Conservation (phyloP, 805 yeast genomes). For the Ogataea minuta region DNA sequence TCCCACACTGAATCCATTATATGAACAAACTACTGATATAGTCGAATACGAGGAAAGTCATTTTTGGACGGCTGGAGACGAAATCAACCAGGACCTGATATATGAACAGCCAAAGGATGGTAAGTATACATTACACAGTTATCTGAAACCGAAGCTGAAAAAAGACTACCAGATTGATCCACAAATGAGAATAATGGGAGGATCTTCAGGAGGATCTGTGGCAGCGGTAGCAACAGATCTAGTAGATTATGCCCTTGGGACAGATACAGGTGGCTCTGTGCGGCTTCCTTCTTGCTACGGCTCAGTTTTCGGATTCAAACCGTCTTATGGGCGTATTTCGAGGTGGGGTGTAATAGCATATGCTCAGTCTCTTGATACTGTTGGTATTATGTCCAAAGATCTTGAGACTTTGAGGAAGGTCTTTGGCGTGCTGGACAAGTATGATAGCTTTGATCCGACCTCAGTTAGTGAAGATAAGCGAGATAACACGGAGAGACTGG, state of each 20-base stretch:
- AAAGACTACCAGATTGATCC: conserved; percentile 18
- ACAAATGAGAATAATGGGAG: conserved; percentile 61
- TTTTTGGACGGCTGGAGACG: conserved; percentile 24
- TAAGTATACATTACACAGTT: conserved; percentile 12
- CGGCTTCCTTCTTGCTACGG: conserved; percentile 89
- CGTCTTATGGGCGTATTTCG: conserved; percentile 88
- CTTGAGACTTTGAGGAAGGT: conserved; percentile 45
- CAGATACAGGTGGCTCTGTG: conserved; percentile 98
- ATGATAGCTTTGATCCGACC: conserved; percentile 82
- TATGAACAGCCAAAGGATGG: conserved; percentile 39
- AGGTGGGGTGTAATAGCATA: conserved; percentile 90
- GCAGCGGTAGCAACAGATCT: conserved; percentile 78
- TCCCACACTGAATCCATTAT: conserved; percentile 52
- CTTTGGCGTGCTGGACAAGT: conserved; percentile 52
- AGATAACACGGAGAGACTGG: conserved; percentile 11
- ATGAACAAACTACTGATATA: conserved; percentile 22
- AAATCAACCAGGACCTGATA: conserved; percentile 28
- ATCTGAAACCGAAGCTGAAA: conserved; percentile 19
- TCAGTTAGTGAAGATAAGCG: conserved; percentile 43
- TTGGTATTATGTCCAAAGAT: conserved; percentile 70
- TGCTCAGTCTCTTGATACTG: conserved; percentile 93
- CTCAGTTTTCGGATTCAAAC: conserved; percentile 85
- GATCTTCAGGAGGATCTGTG: conserved; percentile 96
- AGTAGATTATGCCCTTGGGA: conserved; percentile 79
- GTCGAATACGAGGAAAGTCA: conserved; percentile 26